Conservation (phyloP, 2,329 filamentous ascomycete species). For the Sclerotinia nivalis region DNA sequence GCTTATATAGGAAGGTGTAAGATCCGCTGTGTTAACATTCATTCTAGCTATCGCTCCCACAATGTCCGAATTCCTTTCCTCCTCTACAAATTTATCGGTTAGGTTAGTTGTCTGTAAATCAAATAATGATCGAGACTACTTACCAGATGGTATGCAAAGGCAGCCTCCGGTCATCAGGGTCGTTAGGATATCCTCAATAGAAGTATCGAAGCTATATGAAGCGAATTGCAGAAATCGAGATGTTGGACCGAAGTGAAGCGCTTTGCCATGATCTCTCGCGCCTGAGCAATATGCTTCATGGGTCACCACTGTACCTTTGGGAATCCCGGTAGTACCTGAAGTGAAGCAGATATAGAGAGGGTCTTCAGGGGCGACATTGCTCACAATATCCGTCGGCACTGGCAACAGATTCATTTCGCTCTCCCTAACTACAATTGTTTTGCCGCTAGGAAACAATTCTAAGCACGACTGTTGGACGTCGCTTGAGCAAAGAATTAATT, state of each 20-base stretch:
- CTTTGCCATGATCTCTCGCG: constrained; percentile 34
- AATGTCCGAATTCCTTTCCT: constrained; percentile 38
- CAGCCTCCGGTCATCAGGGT: constrained; percentile 30
- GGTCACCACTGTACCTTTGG: constrained; percentile 41
- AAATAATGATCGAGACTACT: background rate
- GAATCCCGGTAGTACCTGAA: constrained; percentile 47
- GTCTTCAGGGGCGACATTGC: constrained; percentile 11
- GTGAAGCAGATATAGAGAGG: constrained; percentile 48
- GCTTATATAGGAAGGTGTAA: constrained; percentile 34
- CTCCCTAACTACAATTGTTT: constrained; percentile 7
- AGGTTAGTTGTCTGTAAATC: background rate
- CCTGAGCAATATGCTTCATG: constrained; percentile 22
- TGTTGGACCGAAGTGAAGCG: constrained; percentile 34
- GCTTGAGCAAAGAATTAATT: constrained; percentile 25
- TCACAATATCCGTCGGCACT: background rate
- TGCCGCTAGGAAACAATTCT: background rate
- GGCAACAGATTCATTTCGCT: background rate
- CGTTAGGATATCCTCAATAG: constrained; percentile 29
- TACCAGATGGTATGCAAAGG: constrained; percentile 31
- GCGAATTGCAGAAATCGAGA: constrained; percentile 32
- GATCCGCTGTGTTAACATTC: constrained; percentile 31
- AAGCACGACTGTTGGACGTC: background rate
- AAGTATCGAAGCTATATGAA: constrained; percentile 32
- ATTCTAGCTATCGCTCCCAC: constrained; percentile 35
- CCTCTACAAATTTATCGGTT: constrained; percentile 20